Base-by-base conservation (phyloP, 2,329 filamentous ascomycete genomes). In the Pseudodiploospora longispora region DNA sequence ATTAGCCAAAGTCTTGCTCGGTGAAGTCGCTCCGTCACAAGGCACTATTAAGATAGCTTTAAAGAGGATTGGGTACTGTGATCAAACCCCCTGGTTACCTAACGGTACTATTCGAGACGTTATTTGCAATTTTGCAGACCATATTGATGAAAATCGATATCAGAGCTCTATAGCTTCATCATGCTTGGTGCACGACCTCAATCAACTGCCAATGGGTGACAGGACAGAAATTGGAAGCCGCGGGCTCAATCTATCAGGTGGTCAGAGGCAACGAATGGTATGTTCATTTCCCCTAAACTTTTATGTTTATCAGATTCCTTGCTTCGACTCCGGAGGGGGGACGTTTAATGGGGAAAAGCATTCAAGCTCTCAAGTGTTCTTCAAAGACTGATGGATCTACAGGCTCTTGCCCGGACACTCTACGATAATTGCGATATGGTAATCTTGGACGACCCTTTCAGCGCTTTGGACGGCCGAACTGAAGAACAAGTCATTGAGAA, bases 181-280 rank as follows among this genome's bases (percentile, higher is more conserved):
- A 27, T 55, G 53, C 29, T 43, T 59, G 1, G 44, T 44, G 2
- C 40, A 54, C 19, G 55, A 58, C 41, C n/a, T 58, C 8, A n/a
- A 36, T 1, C 27, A 6, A 6, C 48, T 64, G 9, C 53, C 58
- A 1, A 36, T 52, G 6, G 55, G 38, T 30, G 52, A 51, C 30
- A 30, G 39, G 7, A 51, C 49, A 10, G 27, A 30, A 27, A 40
- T 57, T 49, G 47, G 52, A 19, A 54, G 47, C 33, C 41, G 51
- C 12, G 48, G 48, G 4, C 10, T 52, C n/a, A 50, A 55, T 40
- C 43, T 54, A 35, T 50, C 52, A 42, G 47, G 49, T 28, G 49
- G 57, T 27, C 47, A 59, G 43, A 36, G 52, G 6, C 55, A 57
- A 33, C 50, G 56, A 30, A 32, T 59, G 36, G 53, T 53, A 50